Base-by-base conservation (phyloP, 2,329 filamentous ascomycete species). In the Parascedosporium putredinis region DNA sequence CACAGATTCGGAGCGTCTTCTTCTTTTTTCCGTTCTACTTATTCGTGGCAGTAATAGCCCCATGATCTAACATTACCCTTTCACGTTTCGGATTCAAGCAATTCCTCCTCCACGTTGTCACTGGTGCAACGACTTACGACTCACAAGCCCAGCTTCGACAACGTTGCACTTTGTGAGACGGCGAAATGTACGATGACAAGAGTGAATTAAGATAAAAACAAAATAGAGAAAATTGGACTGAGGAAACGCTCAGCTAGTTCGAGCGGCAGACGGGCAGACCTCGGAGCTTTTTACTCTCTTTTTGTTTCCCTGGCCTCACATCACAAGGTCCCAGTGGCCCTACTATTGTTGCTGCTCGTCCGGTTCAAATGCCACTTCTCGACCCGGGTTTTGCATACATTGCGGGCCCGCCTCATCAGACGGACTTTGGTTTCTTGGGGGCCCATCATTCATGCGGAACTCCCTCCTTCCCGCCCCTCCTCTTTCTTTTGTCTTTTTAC, bases 341-440 rank as follows among this genome's bases (percentile, higher is more conserved):
- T 22, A 16, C 16, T 42, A 16, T 22, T 20, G 20, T 14, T 10
- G 38, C 23, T 42, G 16, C 16, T 18, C 5, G 20, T 5, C 14
- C 23, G 38, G 38, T n/a, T n/a, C n/a, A n/a, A n/a, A n/a, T n/a
- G n/a, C 8, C 12, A 5, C 38, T 42, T 20, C 10, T 10, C 20
- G 38, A 42, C 18, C 38, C 38, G 20, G 38, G 38, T 42, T 42
- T 42, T 42, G 38, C 38, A 42, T 42, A 42, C 38, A 42, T 24
- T 42, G 10, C 38, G 14, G 20, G 20, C 38, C 38, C 38, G 20
- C 38, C 16, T 22, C 36, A 40, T 40, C 36, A 22, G 36, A 40
- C 18, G 36, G 36, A 40, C 22, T 18, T 40, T 18, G n/a, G 10
- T 16, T 18, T 40, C 16, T 3, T 5, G 36, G 18, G 9, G 4